Evolutionary conservation across 2,329 filamentous ascomycete species (phyloP), one percentile per base, ranked within the genome.

Genomic region (Phaeoacremonium minimum): DNA sequence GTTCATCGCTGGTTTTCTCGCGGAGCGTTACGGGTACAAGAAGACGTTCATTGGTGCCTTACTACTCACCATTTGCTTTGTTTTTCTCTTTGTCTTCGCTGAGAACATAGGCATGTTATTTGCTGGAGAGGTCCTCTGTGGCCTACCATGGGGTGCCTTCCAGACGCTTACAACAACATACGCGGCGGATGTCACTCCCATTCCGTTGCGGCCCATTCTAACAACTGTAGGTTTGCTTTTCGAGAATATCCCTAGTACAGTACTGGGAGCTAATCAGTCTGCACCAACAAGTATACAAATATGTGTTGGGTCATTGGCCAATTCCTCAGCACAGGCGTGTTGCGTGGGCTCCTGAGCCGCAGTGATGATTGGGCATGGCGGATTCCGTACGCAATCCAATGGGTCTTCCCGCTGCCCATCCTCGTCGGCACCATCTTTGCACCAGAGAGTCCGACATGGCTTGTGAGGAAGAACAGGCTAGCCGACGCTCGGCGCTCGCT

Each of bases 261-360:
- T n/a, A n/a, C n/a, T n/a, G n/a, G n/a, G n/a, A n/a, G n/a, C n/a
- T n/a, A n/a, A n/a, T n/a, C n/a, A n/a, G n/a, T n/a, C n/a, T n/a
- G n/a, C n/a, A n/a, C n/a, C n/a, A n/a, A n/a, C n/a, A n/a, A n/a
- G 0, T 75, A 71, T 35, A 70, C 72, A 47, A 78, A 77, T 43
- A 63, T 77, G 53, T 77, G 73, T 44, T 77, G 71, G 68, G 69
- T 73, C 4, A 68, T 76, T 32, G 74, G 74, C 1, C 72, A 77
- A 42, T 63, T 78, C 44, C 61, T 73, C 31, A 63, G 64, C 1
- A 63, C 66, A 1, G 69, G 65, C 0, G 68, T 75, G 11, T 63
- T 70, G 41, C 28, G 30, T 4, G 34, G 34, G 15, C 30, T 36
- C 28, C 28, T 36, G 4, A 13, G 32, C 13, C 28, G 32, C 4